Conservation (phyloP, 352 stramenopile genomes). For the Pythium rhizo-oryzae region DNA sequence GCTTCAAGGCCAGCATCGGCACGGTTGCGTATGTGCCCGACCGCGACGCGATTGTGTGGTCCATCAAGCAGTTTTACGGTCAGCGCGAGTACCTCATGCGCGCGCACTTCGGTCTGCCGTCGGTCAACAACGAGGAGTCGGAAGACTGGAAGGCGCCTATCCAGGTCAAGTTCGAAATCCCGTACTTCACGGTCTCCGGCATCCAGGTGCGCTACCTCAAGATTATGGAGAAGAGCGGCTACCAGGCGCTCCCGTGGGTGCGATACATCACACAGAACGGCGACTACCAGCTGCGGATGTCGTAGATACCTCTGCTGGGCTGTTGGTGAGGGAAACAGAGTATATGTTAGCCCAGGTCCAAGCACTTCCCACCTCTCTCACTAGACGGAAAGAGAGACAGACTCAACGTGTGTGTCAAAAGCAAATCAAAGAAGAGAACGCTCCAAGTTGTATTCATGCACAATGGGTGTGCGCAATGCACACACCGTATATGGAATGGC, state of each 20-base stretch:
- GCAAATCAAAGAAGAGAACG: not conserved
- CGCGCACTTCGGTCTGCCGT: conserved; percentile 98
- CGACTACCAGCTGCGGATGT: conserved; percentile 99
- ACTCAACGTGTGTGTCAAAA: not conserved
- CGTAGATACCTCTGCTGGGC: conserved; percentile 56
- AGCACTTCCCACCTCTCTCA: not conserved
- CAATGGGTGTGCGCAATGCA: not conserved
- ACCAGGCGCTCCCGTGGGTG: conserved; percentile 99
- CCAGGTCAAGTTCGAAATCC: conserved; percentile 97
- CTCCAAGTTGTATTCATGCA: not conserved
- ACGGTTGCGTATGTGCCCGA: conserved; percentile 99
- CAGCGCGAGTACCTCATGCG: conserved; percentile 99
- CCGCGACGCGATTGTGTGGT: conserved; percentile 98
- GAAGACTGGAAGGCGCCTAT: conserved; percentile 93
- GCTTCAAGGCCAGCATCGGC: conserved; percentile 98
- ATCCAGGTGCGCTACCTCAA: conserved; percentile 99
- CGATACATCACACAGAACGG: conserved; percentile 99
- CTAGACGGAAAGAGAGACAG: not conserved
- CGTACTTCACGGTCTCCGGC: conserved; percentile 95
- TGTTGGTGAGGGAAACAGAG: conserved; percentile 15
- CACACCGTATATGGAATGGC: not conserved
- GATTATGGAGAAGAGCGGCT: conserved; percentile 99
- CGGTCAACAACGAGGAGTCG: conserved; percentile 89
- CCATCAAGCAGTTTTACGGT: conserved; percentile 99
- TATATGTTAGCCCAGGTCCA: no score